Base-by-base conservation (phyloP, 1,284 basidiomycete species). In the Volvariella surrecta region DNA sequence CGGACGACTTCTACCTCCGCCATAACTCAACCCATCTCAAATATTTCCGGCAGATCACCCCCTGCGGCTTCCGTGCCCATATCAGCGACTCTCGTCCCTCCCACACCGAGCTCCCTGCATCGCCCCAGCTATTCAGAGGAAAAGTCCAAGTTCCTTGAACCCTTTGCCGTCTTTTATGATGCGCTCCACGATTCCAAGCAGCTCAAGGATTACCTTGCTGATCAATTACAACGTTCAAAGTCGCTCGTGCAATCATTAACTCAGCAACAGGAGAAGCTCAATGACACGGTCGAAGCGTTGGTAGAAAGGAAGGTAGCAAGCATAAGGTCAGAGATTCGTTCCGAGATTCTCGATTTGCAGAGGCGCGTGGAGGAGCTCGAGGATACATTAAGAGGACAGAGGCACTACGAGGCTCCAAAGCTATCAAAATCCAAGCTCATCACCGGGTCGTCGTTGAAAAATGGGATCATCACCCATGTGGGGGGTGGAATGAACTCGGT, bases 141-240 rank as follows among this genome's bases (percentile, higher is more conserved):
- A 52, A 83, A 81, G 55, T 66, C 74, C 0, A 77, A 82, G 15
- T 89, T 90, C 58, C 62, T 89, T 40, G 74, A 80, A 0, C 83
- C 82, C 1, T 90, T 89, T 50, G 83, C 83, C 54, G 58, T 71
- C 46, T 88, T 89, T 60, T 89, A 88, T 53, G 82, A 86, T 47
- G 79, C 84, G 1, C 70, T 90, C 30, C 75, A 79, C 47, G 83
- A 87, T 56, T 77, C 82, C 34, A 79, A 74, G 54, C 76, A 83
- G 54, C 71, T 87, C 45, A 85, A 85, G 62, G 55, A 58, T 32
- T 87, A 82, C 80, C 68, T 89, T 4, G 66, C 68, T 16, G 83
- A 86, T 44, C 84, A 87, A 59, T 57, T 87, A 31, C 73, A 77
- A 53, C 74, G 73, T 54, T 75, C 77, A 22, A 73, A 73, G 40